A percentile compares a stretch with the other conserved stretches of the same genome.
Conservation (phyloP, 441 rosid genomes). For the Kokia cookei region DNA sequence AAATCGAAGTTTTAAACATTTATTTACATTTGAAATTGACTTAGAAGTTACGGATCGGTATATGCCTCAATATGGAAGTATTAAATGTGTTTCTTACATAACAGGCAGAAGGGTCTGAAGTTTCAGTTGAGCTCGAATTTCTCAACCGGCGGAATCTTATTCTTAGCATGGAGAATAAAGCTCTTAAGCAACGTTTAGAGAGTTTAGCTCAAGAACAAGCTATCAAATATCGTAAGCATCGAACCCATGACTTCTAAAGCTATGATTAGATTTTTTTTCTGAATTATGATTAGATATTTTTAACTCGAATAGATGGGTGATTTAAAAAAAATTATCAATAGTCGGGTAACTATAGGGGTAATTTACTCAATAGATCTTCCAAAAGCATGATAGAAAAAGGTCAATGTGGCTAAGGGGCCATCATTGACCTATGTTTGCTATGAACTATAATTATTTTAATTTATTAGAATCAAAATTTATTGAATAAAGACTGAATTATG, state of each 20-base stretch:
- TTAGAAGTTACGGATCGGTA: background rate
- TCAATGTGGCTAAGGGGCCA: background rate
- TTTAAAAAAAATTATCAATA: too few species aligned
- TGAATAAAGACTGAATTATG: background rate
- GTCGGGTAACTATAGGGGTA: too few species aligned
- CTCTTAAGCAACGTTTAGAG: conserved; percentile 89
- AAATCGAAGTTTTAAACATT: background rate
- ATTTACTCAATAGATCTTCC: background rate
- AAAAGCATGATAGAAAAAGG: background rate
- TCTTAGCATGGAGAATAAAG: conserved; percentile 95
- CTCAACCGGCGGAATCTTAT: conserved; percentile 89
- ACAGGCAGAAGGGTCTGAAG: conserved; percentile 92
- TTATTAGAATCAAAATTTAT: background rate
- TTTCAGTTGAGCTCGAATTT: conserved; percentile 92
- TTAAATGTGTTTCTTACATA: background rate
- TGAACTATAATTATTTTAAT: background rate
- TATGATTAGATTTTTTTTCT: background rate
- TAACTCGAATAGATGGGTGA: too few species aligned
- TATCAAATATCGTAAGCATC: conserved; percentile 73
- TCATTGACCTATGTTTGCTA: background rate
- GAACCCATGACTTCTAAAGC: conserved; percentile 1
- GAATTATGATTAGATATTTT: too few species aligned
- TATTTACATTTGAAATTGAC: background rate
- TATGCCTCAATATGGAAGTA: background rate
- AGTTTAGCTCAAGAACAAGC: conserved; percentile 81